phyloP scores from a whole-genome alignment of 2,329 filamentous ascomycete species.

The Didymella keratinophila region DNA sequence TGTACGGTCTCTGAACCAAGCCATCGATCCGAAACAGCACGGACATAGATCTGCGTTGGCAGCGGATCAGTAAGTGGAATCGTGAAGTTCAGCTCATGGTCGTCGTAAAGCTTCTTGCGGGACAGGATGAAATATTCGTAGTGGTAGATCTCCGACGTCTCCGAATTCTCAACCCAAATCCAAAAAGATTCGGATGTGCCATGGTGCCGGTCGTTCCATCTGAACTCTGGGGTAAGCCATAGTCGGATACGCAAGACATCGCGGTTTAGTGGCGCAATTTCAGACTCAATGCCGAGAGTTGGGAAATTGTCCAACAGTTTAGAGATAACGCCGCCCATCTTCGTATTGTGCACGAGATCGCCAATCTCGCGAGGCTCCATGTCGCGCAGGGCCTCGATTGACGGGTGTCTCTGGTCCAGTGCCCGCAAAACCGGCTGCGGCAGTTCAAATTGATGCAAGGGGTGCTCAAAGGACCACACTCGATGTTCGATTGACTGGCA shows the following conservation, averaged over 20 bases:
- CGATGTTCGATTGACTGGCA: constrained; percentile 98
- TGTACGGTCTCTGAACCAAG: constrained; percentile 95
- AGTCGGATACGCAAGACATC: constrained; percentile 93
- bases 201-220: constrained; percentile 93
- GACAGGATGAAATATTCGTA: constrained; percentile 96
- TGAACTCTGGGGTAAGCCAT: constrained; percentile 85
- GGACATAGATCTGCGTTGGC: constrained; percentile 94
- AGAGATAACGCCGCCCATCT: constrained; percentile 81
- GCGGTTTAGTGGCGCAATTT: constrained; percentile 93
- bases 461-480: constrained; percentile 94
- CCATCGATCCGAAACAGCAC: constrained; percentile 94
- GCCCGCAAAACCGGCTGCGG: constrained; percentile 83
- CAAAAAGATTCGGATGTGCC: constrained; percentile 96
- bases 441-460: constrained; percentile 92
- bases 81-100: constrained; percentile 98
- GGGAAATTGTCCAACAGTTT: constrained; percentile 90
- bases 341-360: constrained; percentile 86
- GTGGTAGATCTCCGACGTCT: constrained; percentile 96
- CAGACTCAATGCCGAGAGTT: constrained; percentile 86
- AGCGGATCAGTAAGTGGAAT: constrained; percentile 93
- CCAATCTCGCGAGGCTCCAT: constrained; percentile 95
- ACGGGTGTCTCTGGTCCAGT: constrained; percentile 81
- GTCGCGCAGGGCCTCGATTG: constrained; percentile 84
- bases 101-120: constrained; percentile 87
- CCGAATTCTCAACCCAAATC: constrained; percentile 98